These are phyloP conservation scores for Echium plantagineum DNA, from an alignment of 257 asterid species.

Conservation along the genomic window DNA sequence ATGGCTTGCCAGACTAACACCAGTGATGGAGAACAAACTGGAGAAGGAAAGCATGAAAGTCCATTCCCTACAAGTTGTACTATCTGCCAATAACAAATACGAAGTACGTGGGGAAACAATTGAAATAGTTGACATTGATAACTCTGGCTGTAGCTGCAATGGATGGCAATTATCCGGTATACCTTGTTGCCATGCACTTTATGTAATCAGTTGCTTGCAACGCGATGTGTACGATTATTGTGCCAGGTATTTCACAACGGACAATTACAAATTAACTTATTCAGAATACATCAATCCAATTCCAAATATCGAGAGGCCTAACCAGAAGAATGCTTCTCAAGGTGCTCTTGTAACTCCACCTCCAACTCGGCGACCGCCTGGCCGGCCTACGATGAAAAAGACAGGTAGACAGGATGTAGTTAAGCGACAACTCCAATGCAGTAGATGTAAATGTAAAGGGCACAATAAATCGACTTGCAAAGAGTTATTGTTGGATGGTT, in stretches of 20 bases:
- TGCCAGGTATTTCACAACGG: constrained; percentile 56
- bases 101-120: constrained; percentile 71
- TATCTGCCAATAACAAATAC: constrained; percentile 34
- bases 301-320: constrained; percentile 33
- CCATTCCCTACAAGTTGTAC: constrained; percentile 33
- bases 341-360: constrained; percentile 47
- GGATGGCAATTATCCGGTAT: constrained; percentile 72
- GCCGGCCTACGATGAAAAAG: constrained; percentile 81
- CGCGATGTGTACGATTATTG: constrained; percentile 63
- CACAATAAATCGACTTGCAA: constrained; percentile 95
- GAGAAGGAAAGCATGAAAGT: constrained; percentile 54
- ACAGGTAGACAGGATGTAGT: constrained; percentile 48
- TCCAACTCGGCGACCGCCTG: constrained; percentile 88
- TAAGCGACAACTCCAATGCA: constrained; percentile 81
- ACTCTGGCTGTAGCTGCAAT: constrained; percentile 57
- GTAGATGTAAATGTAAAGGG: constrained; percentile 87
- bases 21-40: constrained; percentile 66
- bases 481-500: constrained; percentile 55
- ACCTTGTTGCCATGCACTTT: constrained; percentile 84
- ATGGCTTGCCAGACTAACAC: constrained; percentile 72
- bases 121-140: constrained; percentile 60
- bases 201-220: constrained; percentile 39
- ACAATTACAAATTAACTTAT: constrained; percentile 58
- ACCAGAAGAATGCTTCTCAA: constrained; percentile 32
- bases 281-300: constrained; percentile 59